A percentile compares a stretch with the other conserved stretches of the same genome.
phyloP scores from a whole-genome alignment of 23 red algal genomes.

The Agarophyton chilense region DNA sequence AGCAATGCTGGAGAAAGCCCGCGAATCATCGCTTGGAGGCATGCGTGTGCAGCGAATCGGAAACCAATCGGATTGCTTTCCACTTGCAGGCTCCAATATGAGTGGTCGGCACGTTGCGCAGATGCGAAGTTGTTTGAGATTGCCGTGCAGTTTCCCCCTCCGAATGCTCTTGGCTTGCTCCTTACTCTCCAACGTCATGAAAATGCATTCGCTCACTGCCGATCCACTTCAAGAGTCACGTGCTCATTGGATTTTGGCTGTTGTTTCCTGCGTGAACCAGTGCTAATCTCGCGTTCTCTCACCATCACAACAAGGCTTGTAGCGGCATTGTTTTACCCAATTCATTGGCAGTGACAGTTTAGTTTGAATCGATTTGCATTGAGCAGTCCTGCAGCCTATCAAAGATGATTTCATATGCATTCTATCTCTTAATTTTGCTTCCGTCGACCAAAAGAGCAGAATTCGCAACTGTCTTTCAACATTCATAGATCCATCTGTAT shows the following conservation, averaged over 20 bases:
- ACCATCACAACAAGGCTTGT: not conserved
- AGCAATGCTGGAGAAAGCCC: too few species aligned
- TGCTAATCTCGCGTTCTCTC: not conserved
- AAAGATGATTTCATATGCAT: too few species aligned
- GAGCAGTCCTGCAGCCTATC: not conserved
- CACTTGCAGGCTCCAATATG: too few species aligned
- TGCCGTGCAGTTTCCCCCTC: too few species aligned
- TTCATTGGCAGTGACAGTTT: not conserved
- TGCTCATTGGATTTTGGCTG: not conserved
- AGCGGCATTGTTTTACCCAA: not conserved
- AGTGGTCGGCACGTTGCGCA: too few species aligned
- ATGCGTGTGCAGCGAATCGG: too few species aligned
- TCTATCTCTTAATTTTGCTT: not conserved
- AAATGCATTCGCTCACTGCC: not conserved
- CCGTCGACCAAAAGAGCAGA: not conserved
- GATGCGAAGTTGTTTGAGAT: too few species aligned
- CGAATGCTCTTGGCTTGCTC: too few species aligned
- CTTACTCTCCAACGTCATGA: not conserved
- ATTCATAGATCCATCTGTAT: too few species aligned
- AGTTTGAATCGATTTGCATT: not conserved
- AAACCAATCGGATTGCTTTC: too few species aligned
- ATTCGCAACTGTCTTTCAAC: not conserved
- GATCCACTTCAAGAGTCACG: not conserved
- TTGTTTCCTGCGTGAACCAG: not conserved
- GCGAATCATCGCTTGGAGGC: too few species aligned